A percentile compares a stretch with the other conserved stretches of the same genome.
These are phyloP conservation scores for Boletellus ananiceps DNA, from an alignment of 768 basidiomycete genomes.

Conservation along the genomic window DNA sequence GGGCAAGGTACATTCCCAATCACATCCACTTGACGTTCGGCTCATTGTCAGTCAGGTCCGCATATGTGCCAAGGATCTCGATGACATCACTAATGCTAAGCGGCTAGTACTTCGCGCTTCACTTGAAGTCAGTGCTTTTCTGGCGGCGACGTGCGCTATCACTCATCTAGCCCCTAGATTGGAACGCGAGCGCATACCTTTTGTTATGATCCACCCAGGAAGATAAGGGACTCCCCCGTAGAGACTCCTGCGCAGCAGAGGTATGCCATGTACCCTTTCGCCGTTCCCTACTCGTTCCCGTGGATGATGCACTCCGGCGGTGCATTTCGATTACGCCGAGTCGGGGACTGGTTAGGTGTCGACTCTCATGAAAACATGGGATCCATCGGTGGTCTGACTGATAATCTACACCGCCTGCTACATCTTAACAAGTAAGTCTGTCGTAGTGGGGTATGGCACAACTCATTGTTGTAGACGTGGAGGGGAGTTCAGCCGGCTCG, in stretches of 20 bases:
- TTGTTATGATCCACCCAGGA: slow-evolving; percentile 30
- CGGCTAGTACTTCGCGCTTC: slow-evolving; percentile 49
- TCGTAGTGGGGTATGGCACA: not conserved
- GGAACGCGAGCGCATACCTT: slow-evolving; percentile 15
- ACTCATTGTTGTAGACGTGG: slow-evolving; percentile 17
- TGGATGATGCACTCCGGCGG: slow-evolving; percentile 43
- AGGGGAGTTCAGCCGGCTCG: slow-evolving; percentile 13
- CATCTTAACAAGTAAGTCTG: slow-evolving; percentile 35
- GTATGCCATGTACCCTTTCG: slow-evolving; percentile 70
- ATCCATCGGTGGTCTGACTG: slow-evolving; percentile 37
- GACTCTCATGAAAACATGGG: slow-evolving; percentile 32
- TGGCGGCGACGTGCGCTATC: slow-evolving; percentile 3
- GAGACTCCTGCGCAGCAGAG: slow-evolving; percentile 31
- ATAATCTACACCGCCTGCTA: slow-evolving; percentile 31
- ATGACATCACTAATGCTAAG: slow-evolving; percentile 42
- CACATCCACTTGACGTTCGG: not conserved
- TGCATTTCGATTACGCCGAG: slow-evolving; percentile 57
- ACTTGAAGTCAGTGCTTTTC: slow-evolving; percentile 42
- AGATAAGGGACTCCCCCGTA: slow-evolving; percentile 23
- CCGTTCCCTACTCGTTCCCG: slow-evolving; percentile 44
- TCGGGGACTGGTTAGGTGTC: slow-evolving; percentile 54
- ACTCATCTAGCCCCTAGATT: slow-evolving; percentile 10
- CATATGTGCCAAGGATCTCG: slow-evolving; percentile 45
- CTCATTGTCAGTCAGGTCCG: slow-evolving; percentile 40
- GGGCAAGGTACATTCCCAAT: slow-evolving; percentile 36